Evolutionary conservation across 306 rosid genomes (phyloP).

Genomic region (Parietaria judaica): DNA sequence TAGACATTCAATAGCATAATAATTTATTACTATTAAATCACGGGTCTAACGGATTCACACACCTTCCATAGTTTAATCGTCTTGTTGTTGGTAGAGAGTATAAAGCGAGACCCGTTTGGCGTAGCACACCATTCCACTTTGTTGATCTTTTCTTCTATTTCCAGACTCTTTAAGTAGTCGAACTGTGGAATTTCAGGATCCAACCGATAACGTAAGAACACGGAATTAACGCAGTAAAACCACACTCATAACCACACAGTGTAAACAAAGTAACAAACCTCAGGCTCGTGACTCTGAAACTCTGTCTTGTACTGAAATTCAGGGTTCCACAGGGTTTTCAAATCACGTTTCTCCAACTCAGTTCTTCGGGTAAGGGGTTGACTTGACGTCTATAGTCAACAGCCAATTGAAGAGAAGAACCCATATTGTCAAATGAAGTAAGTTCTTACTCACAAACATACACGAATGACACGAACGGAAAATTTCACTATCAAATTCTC

Average conservation of each 20-base stretch:
- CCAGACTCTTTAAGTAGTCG: constrained; percentile 55
- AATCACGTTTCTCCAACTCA: constrained; percentile 49
- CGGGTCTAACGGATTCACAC: constrained; percentile 8
- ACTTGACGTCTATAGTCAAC: constrained; percentile 32
- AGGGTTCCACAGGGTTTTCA: constrained; percentile 25
- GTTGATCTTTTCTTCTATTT: constrained; percentile 55
- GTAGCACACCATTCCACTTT: constrained; percentile 52
- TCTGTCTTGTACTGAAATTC: constrained; percentile 45
- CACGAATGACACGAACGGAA: background rate
- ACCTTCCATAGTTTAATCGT: constrained; percentile 70
- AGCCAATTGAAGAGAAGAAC: constrained; percentile 17
- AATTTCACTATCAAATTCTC: constrained; percentile 26
- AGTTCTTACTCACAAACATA: background rate
- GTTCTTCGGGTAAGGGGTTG: constrained; percentile 17
- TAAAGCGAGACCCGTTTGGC: constrained; percentile 36
- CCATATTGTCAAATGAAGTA: constrained; percentile 1
- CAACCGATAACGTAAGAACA: constrained; percentile 2
- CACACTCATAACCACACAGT: background rate
- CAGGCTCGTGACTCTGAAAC: constrained; percentile 67
- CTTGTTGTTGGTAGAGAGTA: constrained; percentile 60
- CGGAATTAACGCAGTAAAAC: background rate
- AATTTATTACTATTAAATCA: background rate
- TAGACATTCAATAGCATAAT: too few species aligned
- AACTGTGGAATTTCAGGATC: constrained; percentile 24
- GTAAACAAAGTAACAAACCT: constrained; percentile 25